These are phyloP conservation scores for Chlamydomonas sp. DNA, from an alignment of 139 green algal genomes.

Conservation along the genomic window DNA sequence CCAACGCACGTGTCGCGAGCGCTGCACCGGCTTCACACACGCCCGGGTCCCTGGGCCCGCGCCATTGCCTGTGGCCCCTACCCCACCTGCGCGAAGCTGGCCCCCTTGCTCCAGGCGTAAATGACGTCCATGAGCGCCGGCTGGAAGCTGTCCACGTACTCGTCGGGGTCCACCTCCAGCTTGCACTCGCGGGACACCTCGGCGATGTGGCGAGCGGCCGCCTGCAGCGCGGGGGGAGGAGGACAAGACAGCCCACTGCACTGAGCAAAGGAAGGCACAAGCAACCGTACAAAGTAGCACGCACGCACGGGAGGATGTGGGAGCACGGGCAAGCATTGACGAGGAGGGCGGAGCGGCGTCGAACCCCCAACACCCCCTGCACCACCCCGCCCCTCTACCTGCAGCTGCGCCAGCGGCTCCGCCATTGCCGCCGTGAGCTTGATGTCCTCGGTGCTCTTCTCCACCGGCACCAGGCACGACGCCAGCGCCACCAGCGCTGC, in stretches of 20 bases:
- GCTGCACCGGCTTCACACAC: too few species aligned
- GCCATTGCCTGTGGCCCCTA: too few species aligned
- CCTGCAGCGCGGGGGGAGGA: constrained; percentile 40
- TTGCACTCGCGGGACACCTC: constrained; percentile 73
- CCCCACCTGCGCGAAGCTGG: constrained; percentile 64
- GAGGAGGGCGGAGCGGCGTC: too few species aligned
- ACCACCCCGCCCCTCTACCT: constrained; percentile 34
- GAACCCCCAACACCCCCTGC: background rate
- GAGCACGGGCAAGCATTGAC: background rate
- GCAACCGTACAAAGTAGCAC: background rate
- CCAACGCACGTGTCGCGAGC: too few species aligned
- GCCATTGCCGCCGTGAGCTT: constrained; percentile 68
- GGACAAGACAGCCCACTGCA: too few species aligned
- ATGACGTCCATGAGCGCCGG: constrained; percentile 86
- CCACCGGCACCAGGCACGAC: constrained; percentile 75
- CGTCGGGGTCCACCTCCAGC: constrained; percentile 78
- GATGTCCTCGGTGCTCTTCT: constrained; percentile 76
- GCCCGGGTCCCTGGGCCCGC: too few species aligned
- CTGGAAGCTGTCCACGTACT: constrained; percentile 82
- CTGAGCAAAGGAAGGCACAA: background rate
- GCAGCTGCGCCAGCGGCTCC: constrained; percentile 70
- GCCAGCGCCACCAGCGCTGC: constrained; percentile 76
- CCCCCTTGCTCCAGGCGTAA: constrained; percentile 81
- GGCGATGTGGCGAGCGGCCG: constrained; percentile 75
- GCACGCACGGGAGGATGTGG: background rate